Conservation (phyloP, 352 stramenopile genomes). For the Phytophthora pistaciae region DNA sequence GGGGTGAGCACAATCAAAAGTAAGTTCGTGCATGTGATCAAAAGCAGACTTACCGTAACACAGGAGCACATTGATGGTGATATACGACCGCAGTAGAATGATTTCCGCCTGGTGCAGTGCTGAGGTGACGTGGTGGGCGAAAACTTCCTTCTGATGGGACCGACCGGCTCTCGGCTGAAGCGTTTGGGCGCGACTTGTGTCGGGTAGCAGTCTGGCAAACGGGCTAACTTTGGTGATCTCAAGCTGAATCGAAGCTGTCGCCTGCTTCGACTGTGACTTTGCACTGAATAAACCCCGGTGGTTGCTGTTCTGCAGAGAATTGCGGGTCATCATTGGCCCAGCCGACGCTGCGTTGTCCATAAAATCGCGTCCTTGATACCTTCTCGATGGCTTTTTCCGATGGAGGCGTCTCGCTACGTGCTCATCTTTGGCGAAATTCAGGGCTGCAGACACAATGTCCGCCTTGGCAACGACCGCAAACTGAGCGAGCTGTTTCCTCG, state of each 20-base stretch:
- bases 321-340: too few species aligned
- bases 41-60: neutral
- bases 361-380: conserved; percentile 21
- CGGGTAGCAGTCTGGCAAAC: too few species aligned
- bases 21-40: too few species aligned
- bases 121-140: conserved; percentile 12
- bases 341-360: neutral
- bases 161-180: neutral
- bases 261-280: too few species aligned
- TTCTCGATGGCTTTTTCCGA: conserved; percentile 5
- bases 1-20: too few species aligned
- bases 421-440: conserved; percentile 2
- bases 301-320: too few species aligned
- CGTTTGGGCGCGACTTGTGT: too few species aligned
- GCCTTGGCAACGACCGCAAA: neutral
- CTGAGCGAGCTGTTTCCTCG: neutral
- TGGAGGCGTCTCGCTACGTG: conserved; percentile 19
- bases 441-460: conserved; percentile 5
- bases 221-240: too few species aligned
- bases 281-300: too few species aligned
- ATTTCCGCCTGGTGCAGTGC: conserved; percentile 33
- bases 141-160: conserved; percentile 16
- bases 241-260: too few species aligned
- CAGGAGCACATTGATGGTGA: neutral
- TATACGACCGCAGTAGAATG: conserved; percentile 34